Base-by-base conservation (phyloP, 441 rosid species). In the Pelargonium australe region DNA sequence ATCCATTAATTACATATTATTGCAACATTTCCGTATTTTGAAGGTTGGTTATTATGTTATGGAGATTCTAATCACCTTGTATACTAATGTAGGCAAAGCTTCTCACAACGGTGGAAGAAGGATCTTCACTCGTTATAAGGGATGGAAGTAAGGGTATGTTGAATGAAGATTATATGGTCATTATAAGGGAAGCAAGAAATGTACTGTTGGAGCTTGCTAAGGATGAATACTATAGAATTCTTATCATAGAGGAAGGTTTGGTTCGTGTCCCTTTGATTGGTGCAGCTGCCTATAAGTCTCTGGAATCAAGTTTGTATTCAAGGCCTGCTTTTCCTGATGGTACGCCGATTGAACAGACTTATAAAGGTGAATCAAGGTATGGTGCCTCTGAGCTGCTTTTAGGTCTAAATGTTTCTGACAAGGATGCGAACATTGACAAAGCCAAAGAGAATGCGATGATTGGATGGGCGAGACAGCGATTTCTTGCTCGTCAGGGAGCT, bases 261-360 rank as follows among this genome's bases (percentile, higher is more conserved):
- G 73, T 92, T 47, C 92, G 86, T 69, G 89, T 90, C 69, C 98
- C 98, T 63, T 34, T 92, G 37, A 73, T 92, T 69, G 96, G 96
- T 69, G 76, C 87, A 13, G 87, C 78, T 9, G 86, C 98, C 41
- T 90, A 88, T 73, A 83, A 75, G 79, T 85, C 93, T 53, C 87
- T 81, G 41, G 79, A 76, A 82, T 93, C 95, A n/a, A 80, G 77
- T 71, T 74, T 86, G 74, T 71, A 85, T 79, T 87, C 96, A 13
- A 84, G 91, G 92, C 93, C 95, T 76, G 80, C 76, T 66, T 79
- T 92, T 71, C 96, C 96, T 28, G 98, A 92, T 71, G 92, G 91
- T 60, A 77, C 85, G 17, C 80, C 79, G 72, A 73, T 89, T 37
- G 88, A 85, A 72, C 88, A 77, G 67, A 78, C 83, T 47, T 72